Conservation (phyloP, 2,329 filamentous ascomycete species). For the Colletotrichum tabaci region DNA sequence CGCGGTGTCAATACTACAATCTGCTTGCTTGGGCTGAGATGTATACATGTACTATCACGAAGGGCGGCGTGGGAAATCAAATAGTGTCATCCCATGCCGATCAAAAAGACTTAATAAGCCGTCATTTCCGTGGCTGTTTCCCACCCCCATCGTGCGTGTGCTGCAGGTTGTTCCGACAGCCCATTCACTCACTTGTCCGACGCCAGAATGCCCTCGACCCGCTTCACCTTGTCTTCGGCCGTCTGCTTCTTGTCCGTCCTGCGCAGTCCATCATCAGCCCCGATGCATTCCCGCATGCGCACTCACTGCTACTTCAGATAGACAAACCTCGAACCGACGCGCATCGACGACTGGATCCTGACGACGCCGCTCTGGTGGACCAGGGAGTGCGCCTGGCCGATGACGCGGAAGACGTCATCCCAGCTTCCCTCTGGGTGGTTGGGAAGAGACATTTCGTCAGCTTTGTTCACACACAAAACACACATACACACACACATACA, state of each 20-base stretch:
- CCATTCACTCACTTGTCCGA: slow-evolving; percentile 37
- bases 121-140: neutral
- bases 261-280: slow-evolving; percentile 25
- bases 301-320: neutral
- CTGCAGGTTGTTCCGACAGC: neutral
- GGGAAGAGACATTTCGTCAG: slow-evolving; percentile 76
- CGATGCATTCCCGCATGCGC: too few species aligned
- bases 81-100: slow-evolving; percentile 30
- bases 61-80: slow-evolving; percentile 17
- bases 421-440: slow-evolving; percentile 85
- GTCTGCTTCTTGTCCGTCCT: slow-evolving; percentile 90
- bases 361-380: slow-evolving; percentile 84
- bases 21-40: slow-evolving; percentile 14
- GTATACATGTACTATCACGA: slow-evolving; percentile 34
- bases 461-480: slow-evolving; percentile 1
- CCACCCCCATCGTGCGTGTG: neutral
- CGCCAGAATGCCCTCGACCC: slow-evolving; percentile 67
- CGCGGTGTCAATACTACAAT: slow-evolving; percentile 35
- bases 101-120: slow-evolving; percentile 32
- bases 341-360: slow-evolving; percentile 90
- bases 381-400: slow-evolving; percentile 87
- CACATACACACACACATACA: neutral
- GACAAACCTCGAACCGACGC: slow-evolving; percentile 82
- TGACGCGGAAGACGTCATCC: slow-evolving; percentile 87
- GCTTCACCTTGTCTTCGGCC: slow-evolving; percentile 83